Base-by-base conservation (phyloP, 2,329 filamentous ascomycete genomes). In the Epichloe aotearoae region DNA sequence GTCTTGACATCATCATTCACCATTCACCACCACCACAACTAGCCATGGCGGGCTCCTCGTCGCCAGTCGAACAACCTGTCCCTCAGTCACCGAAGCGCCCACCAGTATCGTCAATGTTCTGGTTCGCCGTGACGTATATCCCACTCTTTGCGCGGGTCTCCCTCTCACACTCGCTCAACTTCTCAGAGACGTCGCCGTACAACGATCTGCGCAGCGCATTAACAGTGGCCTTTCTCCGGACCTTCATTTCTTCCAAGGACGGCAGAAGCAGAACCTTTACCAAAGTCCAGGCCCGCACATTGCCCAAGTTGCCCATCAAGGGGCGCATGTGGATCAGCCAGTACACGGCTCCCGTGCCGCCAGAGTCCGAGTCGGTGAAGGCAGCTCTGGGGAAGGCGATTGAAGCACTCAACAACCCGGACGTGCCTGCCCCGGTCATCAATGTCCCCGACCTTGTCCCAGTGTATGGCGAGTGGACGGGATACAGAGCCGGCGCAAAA, bases 281-380 rank as follows among this genome's bases (percentile, higher is more conserved):
- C 1, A 75, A 80, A 53, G 68, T 77, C 6, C 91, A 96, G 66
- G 70, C 68, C 41, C 58, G 78, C n/a, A 77, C 79, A 1, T 68
- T 77, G 43, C 78, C 73, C 52, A 84, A 86, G 50, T 76, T 76
- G 0, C 81, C 79, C 0, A 72, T 94, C 61, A 89, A 87, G 62
- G 88, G 88, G 3, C 79, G 77, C 43, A 80, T 93, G 56, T 96
- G 90, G 90, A 74, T 95, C 23, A 83, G 82, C 59, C 84, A 80
- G 50, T 82, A 86, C 41, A 77, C 75, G 0, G 69, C 88, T 15
- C 77, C 80, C 0, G 68, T 69, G 2, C 84, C 83, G 0, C 71
- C 77, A 52, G 78, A 71, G 63, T 74, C 61, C 59, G 52, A 43
- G 17, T 76, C 72, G 41, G 62, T 82, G 14, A 69, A 76, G n/a